Percentiles rank a stretch among this genome's conserved stretches.
phyloP scores from a whole-genome alignment of 805 yeast species.

The Nakazawaea pomicola region DNA sequence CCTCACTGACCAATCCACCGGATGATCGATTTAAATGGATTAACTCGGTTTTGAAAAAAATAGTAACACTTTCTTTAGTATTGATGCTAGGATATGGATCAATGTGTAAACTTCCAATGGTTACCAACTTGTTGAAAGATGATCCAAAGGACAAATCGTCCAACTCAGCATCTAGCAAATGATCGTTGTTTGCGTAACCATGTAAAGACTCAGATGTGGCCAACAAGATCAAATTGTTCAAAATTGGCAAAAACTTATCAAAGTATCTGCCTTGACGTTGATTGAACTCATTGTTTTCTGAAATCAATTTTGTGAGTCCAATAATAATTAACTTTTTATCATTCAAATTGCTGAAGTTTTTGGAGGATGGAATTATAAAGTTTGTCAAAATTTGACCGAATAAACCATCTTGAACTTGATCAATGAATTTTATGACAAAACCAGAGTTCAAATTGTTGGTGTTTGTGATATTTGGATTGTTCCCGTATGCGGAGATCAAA shows the following conservation, averaged over 20 bases:
- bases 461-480: conserved; percentile 21
- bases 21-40: conserved; percentile 15
- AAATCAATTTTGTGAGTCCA: conserved; percentile 42
- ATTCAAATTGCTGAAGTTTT: conserved; percentile 32
- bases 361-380: conserved; percentile 46
- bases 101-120: conserved; percentile 52
- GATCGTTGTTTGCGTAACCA: conserved; percentile 31
- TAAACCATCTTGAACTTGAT: conserved; percentile 62
- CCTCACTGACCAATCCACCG: conserved; percentile 13
- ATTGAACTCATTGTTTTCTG: conserved; percentile 26
- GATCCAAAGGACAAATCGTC: conserved; percentile 83
- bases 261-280: conserved; percentile 34
- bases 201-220: conserved; percentile 28
- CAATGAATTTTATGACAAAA: conserved; percentile 62
- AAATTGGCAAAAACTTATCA: conserved; percentile 34
- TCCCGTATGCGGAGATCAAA: conserved; percentile 21
- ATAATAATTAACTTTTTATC: conserved; percentile 44
- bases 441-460: conserved; percentile 21
- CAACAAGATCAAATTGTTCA: conserved; percentile 37
- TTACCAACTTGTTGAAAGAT: conserved; percentile 66
- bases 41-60: conserved; percentile 25
- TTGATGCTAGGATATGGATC: conserved; percentile 65
- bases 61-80: conserved; percentile 26
- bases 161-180: conserved; percentile 50
- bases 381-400: conserved; percentile 45